Base-by-base conservation (phyloP, 768 basidiomycete genomes). In the Pleurotus platypus region DNA sequence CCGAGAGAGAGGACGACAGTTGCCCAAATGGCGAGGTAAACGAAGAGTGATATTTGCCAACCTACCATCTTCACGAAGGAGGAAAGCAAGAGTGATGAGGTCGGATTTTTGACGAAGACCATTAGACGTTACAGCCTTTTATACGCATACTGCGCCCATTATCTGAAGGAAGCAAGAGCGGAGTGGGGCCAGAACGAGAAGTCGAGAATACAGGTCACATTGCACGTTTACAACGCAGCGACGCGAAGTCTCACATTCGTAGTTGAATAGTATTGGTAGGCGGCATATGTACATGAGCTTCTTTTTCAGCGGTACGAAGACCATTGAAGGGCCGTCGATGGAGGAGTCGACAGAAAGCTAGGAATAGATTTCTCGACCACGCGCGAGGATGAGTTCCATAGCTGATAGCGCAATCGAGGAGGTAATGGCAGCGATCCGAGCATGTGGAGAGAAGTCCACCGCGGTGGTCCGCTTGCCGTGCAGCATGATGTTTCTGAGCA, bases 1-100 rank as follows among this genome's bases (percentile, higher is more conserved):
- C 70, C 72, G 30, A 67, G 46, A 30, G 65, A 61, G 15, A 57
- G 50, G 16, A 62, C 68, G 27, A 61, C 58, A 12, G 51, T 24
- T n/a, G 26, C 42, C 30, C 13, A 58, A 20, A 53, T 48, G 27
- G 24, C 46, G 39, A 18, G 51, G 55, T 8, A 61, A 35, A 56
- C 12, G 35, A 37, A 56, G 55, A 56, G 30, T 46, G 24, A 47
- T 16, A 46, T 56, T 56, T 22, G 55, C 55, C 47, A 46, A 27
- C 15, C 16, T 24, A 20, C 18, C 51, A 54, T 54, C n/a, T 11
- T 37, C 42, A 35, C 30, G 8, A 11, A 35, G 11, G 30, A 35
- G 30, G 30, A 35, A 11, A 35, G 11, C 30, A 35, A 9, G 30
- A 35, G 8, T 30, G 30, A 24, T 24, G 24, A 24, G 24, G 24